A percentile compares a stretch with the other conserved stretches of the same genome.
These are phyloP conservation scores for Mycena olivaceomarginata DNA, from an alignment of 768 basidiomycete genomes.

Conservation along the genomic window DNA sequence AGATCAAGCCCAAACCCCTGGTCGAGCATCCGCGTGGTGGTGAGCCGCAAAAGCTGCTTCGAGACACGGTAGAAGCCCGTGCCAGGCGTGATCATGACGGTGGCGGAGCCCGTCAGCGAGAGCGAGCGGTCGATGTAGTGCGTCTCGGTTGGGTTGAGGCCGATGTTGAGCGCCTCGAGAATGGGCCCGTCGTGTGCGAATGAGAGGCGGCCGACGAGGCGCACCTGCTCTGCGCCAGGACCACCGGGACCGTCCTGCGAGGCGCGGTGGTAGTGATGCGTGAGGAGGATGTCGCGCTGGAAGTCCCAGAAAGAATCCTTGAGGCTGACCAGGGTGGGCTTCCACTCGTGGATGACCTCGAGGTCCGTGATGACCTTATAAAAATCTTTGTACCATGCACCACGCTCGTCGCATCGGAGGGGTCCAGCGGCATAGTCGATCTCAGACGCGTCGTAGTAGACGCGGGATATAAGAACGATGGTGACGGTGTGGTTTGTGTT, in stretches of 20 bases:
- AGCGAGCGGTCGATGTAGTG: slow-evolving; percentile 97
- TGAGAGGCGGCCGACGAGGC: slow-evolving; percentile 87
- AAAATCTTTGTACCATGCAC: slow-evolving; percentile 94
- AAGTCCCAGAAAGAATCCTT: slow-evolving; percentile 95
- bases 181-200: slow-evolving; percentile 96
- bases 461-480: slow-evolving; percentile 95
- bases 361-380: slow-evolving; percentile 97
- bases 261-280: slow-evolving; percentile 91
- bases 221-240: slow-evolving; percentile 71
- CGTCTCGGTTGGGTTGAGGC: slow-evolving; percentile 93
- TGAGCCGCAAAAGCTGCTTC: slow-evolving; percentile 91
- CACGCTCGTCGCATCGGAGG: slow-evolving; percentile 83
- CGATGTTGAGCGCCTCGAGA: slow-evolving; percentile 96
- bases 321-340: slow-evolving; percentile 88
- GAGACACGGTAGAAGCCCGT: slow-evolving; percentile 96
- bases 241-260: slow-evolving; percentile 67
- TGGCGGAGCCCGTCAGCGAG: slow-evolving; percentile 89
- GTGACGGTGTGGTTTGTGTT: slow-evolving; percentile 96
- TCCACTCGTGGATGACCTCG: slow-evolving; percentile 93
- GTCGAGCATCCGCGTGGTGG: slow-evolving; percentile 94
- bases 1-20: slow-evolving; percentile 95
- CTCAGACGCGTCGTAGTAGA: slow-evolving; percentile 90
- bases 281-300: slow-evolving; percentile 92
- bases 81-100: slow-evolving; percentile 93
- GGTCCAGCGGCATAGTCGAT: slow-evolving; percentile 90